Evolutionary conservation across 352 stramenopile genomes (phyloP), one percentile per base, ranked within the genome.

Genomic region (Globisporangium barbulae): DNA sequence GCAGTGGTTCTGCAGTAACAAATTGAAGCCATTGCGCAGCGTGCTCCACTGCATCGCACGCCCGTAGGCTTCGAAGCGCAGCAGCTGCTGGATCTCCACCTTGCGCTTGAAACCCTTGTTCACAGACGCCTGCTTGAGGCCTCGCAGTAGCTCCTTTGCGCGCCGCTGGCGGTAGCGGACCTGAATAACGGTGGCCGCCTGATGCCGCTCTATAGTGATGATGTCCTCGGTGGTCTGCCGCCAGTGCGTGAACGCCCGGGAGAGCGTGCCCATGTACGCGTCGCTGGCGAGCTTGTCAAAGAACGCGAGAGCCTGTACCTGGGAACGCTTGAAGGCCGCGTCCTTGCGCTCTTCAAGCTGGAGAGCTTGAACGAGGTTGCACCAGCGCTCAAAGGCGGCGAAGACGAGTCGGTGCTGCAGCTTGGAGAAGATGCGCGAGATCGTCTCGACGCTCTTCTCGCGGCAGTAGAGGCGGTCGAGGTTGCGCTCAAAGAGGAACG

Each of bases 401-500:
- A 71, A 86, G 21, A 89, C 48, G 44, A 89, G 63, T 15, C 77
- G 75, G 19, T 85, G 68, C 67, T 93, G 84, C 2, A 93, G 68
- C 63, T 87, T 89, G 3, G 75, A 68, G 54, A 91, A 93, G 65
- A 91, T 89, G 2, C 61, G 59, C 0, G 81, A 78, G 59, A 91
- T 89, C 1, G 76, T 76, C 12, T 53, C 61, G 5, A 91, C 54
- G 28, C 80, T 74, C 48, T 89, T 75, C 50, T 86, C 64, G 25
- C 71, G 73, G 52, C 80, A 89, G 63, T 91, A 89, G 3, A 68
- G 73, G 8, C 73, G 71, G 37, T 85, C 73, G 21, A 93, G 62
- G 22, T 88, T 85, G 55, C 77, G 80, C 50, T 91, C 82, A 35
- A 93, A 93, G 55, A 93, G 75, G 55, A 91, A 91, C 15, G 76